Percentiles rank a stretch among this genome's conserved stretches.
phyloP scores from a whole-genome alignment of 768 basidiomycete species.

The Boletus pseudopeckii region DNA sequence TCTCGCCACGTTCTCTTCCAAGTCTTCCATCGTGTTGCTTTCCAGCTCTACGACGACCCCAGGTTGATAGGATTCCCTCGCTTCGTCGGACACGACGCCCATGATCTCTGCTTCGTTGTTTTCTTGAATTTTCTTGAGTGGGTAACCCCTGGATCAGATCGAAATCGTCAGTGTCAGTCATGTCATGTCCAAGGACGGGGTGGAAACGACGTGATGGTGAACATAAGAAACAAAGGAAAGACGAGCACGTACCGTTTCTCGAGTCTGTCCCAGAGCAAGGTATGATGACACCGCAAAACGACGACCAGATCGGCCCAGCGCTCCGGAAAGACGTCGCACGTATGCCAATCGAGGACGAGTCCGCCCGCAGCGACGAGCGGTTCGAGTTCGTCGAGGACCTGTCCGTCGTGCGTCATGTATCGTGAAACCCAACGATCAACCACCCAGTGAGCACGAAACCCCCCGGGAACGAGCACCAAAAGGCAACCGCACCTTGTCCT shows the following conservation, averaged over 20 bases:
- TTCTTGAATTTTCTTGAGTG: constrained; percentile 93
- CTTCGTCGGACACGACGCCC: constrained; percentile 87
- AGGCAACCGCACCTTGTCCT: constrained; percentile 74
- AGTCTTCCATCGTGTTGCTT: constrained; percentile 72
- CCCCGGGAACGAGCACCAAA: no score
- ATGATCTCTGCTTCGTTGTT: constrained; percentile 99
- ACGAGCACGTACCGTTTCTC: constrained; percentile 66
- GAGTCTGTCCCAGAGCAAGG: constrained; percentile 82
- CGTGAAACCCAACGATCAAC: no score
- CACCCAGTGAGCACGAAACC: no score
- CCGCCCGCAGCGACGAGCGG: constrained; percentile 65
- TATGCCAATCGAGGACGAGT: constrained; percentile 91
- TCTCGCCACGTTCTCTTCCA: constrained; percentile 83
- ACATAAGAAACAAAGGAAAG: no score
- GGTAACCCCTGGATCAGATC: constrained; percentile 59
- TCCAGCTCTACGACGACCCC: constrained; percentile 84
- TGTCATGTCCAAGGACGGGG: neutral
- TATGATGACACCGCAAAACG: constrained; percentile 87
- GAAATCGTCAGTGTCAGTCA: neutral
- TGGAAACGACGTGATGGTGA: neutral
- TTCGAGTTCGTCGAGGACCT: constrained; percentile 91
- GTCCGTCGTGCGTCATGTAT: no score
- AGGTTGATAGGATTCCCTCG: constrained; percentile 76
- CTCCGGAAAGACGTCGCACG: constrained; percentile 91
- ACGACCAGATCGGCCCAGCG: constrained; percentile 96